Evolutionary conservation across 1,284 basidiomycete genomes (phyloP).

Genomic region (Schizophyllum commune): DNA sequence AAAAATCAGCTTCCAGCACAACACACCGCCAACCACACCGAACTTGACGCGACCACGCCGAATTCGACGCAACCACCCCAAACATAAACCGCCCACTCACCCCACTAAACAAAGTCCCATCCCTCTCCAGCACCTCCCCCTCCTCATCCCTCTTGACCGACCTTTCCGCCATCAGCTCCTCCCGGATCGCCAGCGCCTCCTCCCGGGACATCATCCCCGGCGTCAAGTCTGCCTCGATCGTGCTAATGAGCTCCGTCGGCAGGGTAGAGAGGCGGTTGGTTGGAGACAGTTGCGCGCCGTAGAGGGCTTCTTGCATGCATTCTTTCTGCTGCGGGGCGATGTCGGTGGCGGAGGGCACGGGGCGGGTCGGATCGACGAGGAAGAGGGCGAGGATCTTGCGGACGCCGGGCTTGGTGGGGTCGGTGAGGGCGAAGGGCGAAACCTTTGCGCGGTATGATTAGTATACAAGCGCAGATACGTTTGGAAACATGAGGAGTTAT

Average conservation of each 20-base stretch:
- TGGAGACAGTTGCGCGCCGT: neutral
- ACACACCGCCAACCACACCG: no score
- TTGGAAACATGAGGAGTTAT: no score
- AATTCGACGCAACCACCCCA: no score
- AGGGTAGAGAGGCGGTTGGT: conserved; percentile 3
- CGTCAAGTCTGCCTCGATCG: neutral
- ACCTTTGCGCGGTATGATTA: no score
- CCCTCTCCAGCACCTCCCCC: neutral
- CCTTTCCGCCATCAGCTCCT: conserved; percentile 9
- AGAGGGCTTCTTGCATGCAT: conserved; percentile 18
- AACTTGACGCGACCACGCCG: no score
- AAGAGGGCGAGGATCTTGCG: conserved; percentile 16
- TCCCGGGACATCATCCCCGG: conserved; percentile 6
- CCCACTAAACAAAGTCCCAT: neutral
- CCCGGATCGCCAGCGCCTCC: conserved; percentile 5
- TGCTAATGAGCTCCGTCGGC: conserved; percentile 7
- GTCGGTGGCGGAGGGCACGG: conserved; percentile 32
- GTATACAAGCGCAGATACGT: no score
- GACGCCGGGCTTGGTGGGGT: conserved; percentile 12
- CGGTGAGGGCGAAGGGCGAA: conserved; percentile 13
- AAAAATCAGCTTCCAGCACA: neutral
- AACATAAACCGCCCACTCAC: neutral
- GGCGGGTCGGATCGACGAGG: conserved; percentile 19
- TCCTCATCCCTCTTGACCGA: neutral
- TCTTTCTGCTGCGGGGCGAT: conserved; percentile 35